Evolutionary conservation across 108 stramenopile genomes (phyloP).

Genomic region (Cylindrotheca closterium): DNA sequence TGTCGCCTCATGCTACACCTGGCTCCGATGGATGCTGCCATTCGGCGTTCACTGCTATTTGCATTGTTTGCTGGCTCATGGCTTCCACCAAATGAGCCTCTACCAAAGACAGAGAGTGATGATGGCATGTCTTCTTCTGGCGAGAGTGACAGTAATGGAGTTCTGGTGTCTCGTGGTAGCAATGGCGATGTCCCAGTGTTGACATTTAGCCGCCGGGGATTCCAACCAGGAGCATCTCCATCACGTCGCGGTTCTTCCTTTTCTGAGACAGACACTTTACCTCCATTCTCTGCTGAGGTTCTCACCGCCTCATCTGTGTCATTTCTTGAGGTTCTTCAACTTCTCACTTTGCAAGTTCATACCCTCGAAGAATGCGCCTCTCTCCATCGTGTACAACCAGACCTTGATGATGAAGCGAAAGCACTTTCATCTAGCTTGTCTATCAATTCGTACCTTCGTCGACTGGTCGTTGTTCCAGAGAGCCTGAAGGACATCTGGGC

Average conservation of each 20-base stretch:
- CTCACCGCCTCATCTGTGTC: conserved; percentile 80
- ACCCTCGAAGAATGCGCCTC: conserved; percentile 83
- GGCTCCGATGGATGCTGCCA: conserved; percentile 77
- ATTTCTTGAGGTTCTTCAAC: conserved; percentile 84
- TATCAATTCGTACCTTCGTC: conserved; percentile 76
- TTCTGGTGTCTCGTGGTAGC: conserved; percentile 1
- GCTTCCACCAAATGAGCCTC: conserved; percentile 81
- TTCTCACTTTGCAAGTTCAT: conserved; percentile 87
- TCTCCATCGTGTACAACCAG: conserved; percentile 61
- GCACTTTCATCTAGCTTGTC: conserved; percentile 65
- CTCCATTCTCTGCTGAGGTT: conserved; percentile 67
- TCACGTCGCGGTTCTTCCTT: conserved; percentile 14
- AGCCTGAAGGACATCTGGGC: conserved; percentile 83
- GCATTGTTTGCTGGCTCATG: conserved; percentile 78
- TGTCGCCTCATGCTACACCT: conserved; percentile 79
- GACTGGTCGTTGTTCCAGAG: conserved; percentile 65
- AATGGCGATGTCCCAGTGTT: conserved; percentile 35
- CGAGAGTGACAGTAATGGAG: conserved; percentile 32
- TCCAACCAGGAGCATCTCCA: conserved; percentile 7
- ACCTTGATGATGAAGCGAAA: conserved; percentile 82
- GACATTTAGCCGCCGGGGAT: conserved; percentile 37
- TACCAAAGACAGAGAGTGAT: conserved; percentile 21
- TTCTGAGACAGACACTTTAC: conserved; percentile 19
- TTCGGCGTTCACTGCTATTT: conserved; percentile 85
- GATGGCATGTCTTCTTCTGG: conserved; percentile 7